These are phyloP conservation scores for Phytophthora megakarya DNA, from an alignment of 352 stramenopile species.

Conservation along the genomic window DNA sequence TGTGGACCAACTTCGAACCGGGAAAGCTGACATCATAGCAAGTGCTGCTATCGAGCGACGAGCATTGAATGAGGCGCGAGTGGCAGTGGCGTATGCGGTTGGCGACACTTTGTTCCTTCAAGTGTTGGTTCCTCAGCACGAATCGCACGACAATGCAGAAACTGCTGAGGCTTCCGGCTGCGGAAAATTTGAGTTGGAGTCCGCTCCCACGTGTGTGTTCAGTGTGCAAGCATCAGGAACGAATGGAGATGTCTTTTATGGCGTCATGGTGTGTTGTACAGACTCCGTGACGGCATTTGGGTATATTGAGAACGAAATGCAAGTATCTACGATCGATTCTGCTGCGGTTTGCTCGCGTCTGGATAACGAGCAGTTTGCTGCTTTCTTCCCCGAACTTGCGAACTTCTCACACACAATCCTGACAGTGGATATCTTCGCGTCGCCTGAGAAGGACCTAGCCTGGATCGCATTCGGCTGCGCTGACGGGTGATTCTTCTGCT, in stretches of 20 bases:
- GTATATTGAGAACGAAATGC: conserved; percentile 48
- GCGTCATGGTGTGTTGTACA: conserved; percentile 63
- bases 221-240: conserved; percentile 44
- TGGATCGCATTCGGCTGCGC: conserved; percentile 72
- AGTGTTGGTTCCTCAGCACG: conserved; percentile 21
- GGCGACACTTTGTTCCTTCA: conserved; percentile 42
- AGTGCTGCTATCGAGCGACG: conserved; percentile 53
- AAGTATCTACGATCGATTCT: background rate
- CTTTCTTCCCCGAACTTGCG: conserved; percentile 74
- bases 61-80: conserved; percentile 23
- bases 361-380: conserved; percentile 62
- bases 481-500: conserved; percentile 49
- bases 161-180: conserved; percentile 5
- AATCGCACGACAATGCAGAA: conserved; percentile 17
- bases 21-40: conserved; percentile 45
- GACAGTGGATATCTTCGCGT: conserved; percentile 45
- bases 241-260: conserved; percentile 48
- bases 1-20: conserved; percentile 32
- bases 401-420: conserved; percentile 62
- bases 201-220: conserved; percentile 56
- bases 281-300: conserved; percentile 70
- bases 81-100: conserved; percentile 60
- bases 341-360: conserved; percentile 47
- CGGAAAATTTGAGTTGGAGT: conserved; percentile 61
- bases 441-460: conserved; percentile 32